Percentiles rank a stretch among this genome's conserved stretches.
Evolutionary conservation across 108 stramenopile species (phyloP).

Genomic region (Stephanodiscus minutulus): DNA sequence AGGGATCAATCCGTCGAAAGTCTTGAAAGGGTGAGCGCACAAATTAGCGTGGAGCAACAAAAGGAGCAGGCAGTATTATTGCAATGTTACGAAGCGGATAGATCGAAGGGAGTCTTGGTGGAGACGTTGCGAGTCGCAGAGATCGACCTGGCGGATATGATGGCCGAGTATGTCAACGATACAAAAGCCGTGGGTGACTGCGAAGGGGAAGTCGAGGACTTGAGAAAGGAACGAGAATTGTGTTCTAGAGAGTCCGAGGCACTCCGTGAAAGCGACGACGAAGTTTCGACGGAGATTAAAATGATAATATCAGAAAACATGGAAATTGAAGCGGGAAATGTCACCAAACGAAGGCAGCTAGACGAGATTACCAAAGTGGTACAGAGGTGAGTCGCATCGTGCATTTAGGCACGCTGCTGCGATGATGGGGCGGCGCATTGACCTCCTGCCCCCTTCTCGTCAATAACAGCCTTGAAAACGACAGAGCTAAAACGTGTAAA

Average conservation of each 20-base stretch:
- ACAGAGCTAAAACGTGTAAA: neutral
- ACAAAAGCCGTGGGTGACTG: neutral
- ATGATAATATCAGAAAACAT: neutral
- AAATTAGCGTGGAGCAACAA: slow-evolving; percentile 2
- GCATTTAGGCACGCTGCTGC: too few relatives aligned
- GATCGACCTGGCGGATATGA: slow-evolving; percentile 11
- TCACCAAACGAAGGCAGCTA: neutral
- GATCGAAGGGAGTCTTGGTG: neutral
- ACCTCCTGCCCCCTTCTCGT: too few relatives aligned
- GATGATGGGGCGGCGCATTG: too few relatives aligned
- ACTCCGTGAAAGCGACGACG: neutral
- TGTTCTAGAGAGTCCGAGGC: neutral
- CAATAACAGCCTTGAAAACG: too few relatives aligned
- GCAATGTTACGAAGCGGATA: neutral
- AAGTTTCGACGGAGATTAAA: neutral
- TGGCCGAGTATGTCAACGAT: neutral
- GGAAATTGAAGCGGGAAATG: slow-evolving; percentile 11
- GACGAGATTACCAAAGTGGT: slow-evolving; percentile 2
- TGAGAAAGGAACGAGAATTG: neutral
- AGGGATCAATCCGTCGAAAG: slow-evolving; percentile 8
- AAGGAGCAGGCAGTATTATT: slow-evolving; percentile 4
- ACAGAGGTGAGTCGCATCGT: too few relatives aligned
- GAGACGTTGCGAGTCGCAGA: neutral
- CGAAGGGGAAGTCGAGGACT: neutral
- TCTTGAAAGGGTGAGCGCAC: neutral